These are phyloP conservation scores for Coelastrella sp. DNA, from an alignment of 139 green algal genomes.

Conservation along the genomic window DNA sequence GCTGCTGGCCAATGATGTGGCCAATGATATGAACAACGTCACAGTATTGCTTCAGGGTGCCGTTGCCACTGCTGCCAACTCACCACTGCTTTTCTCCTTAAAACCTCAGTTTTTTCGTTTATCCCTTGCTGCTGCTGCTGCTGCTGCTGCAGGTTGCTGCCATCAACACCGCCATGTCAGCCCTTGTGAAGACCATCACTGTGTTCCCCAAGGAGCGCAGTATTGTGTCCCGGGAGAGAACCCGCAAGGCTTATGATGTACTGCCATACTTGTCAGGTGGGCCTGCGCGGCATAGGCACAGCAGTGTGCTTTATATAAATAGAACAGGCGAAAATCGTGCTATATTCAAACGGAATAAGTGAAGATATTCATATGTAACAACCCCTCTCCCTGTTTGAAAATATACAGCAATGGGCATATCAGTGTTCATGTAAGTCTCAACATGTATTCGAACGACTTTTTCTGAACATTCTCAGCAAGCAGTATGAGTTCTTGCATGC, in stretches of 20 bases:
- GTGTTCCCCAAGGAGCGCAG: slow-evolving; percentile 86
- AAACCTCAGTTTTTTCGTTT: no score
- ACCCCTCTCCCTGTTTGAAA: no score
- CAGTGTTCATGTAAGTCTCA: neutral
- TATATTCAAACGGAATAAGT: no score
- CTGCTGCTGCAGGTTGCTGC: slow-evolving; percentile 76
- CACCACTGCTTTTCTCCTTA: no score
- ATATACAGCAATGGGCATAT: no score
- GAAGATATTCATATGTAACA: neutral
- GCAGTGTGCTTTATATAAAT: no score
- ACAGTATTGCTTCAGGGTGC: no score
- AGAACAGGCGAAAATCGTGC: no score
- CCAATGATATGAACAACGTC: no score
- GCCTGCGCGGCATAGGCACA: neutral
- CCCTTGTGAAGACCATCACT: slow-evolving; percentile 90
- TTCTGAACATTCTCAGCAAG: neutral
- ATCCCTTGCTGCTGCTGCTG: neutral
- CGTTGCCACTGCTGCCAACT: no score
- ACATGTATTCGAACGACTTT: neutral
- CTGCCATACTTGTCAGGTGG: slow-evolving; percentile 53
- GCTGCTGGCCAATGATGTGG: neutral
- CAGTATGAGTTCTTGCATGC: neutral
- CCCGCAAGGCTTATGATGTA: slow-evolving; percentile 61
- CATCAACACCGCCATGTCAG: slow-evolving; percentile 90
- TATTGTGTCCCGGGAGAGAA: slow-evolving; percentile 86